Evolutionary conservation across 2,329 filamentous ascomycete species (phyloP).

Genomic region (Pseudogymnoascus sp.): DNA sequence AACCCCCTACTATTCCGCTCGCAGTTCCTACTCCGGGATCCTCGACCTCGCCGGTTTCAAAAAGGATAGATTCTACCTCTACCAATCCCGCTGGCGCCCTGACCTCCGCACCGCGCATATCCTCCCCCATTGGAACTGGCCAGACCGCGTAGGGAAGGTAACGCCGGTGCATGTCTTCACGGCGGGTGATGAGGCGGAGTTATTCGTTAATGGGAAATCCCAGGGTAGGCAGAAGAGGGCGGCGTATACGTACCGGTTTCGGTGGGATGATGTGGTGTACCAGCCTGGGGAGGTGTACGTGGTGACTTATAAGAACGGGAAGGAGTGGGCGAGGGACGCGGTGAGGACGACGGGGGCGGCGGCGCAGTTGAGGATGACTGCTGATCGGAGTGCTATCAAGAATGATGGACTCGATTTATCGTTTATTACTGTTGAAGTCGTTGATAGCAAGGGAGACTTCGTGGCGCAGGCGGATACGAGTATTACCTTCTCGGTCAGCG

Average conservation of each 20-base stretch:
- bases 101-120: slow-evolving; percentile 44
- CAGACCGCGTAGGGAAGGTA: slow-evolving; percentile 37
- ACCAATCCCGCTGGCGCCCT: slow-evolving; percentile 47
- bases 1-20: slow-evolving; percentile 38
- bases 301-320: slow-evolving; percentile 18
- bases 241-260: slow-evolving; percentile 39
- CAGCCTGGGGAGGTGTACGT: slow-evolving; percentile 41
- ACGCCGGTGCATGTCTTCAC: slow-evolving; percentile 51
- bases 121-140: slow-evolving; percentile 53
- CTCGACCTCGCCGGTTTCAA: slow-evolving; percentile 33
- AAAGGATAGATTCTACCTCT: slow-evolving; percentile 48
- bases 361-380: slow-evolving; percentile 32
- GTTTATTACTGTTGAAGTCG: slow-evolving; percentile 40
- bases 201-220: slow-evolving; percentile 46
- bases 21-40: slow-evolving; percentile 50
- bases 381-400: slow-evolving; percentile 36
- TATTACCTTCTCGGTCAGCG: slow-evolving; percentile 39
- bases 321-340: slow-evolving; percentile 39
- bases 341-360: slow-evolving; percentile 38
- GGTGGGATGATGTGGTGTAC: slow-evolving; percentile 47
- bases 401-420: slow-evolving; percentile 40
- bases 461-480: slow-evolving; percentile 38
- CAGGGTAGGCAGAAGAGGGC: slow-evolving; percentile 35
- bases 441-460: slow-evolving; percentile 37
- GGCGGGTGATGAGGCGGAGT: slow-evolving; percentile 45